A percentile compares a stretch with the other conserved stretches of the same genome.
Evolutionary conservation across 345 rosid species (phyloP).

Genomic region (Linum lewisii): DNA sequence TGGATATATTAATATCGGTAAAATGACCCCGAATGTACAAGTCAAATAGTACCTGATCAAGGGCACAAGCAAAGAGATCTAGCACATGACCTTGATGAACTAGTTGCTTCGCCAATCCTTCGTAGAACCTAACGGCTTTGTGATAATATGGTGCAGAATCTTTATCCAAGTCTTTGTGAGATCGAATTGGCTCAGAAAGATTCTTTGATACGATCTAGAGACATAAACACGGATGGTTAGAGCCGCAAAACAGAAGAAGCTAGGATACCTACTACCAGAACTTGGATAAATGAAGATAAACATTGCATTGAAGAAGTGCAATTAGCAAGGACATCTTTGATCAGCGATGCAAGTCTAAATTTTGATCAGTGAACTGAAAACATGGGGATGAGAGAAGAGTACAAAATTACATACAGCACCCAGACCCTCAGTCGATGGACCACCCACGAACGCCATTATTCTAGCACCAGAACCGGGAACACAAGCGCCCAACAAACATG

Average conservation of each 20-base stretch:
- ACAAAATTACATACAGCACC: slow-evolving; percentile 52
- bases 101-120: slow-evolving; percentile 76
- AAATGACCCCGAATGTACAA: background rate
- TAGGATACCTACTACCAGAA: background rate
- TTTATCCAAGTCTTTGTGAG: slow-evolving; percentile 88
- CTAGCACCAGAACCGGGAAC: slow-evolving; percentile 96
- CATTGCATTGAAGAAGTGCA: background rate
- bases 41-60: slow-evolving; percentile 59
- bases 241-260: background rate
- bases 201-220: slow-evolving; percentile 71
- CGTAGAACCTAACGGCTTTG: slow-evolving; percentile 75
- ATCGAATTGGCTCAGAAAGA: slow-evolving; percentile 87
- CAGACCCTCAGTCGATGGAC: slow-evolving; percentile 82
- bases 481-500: slow-evolving; percentile 79
- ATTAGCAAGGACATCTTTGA: background rate
- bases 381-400: background rate
- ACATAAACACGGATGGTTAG: background rate
- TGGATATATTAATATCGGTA: background rate
- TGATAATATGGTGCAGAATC: slow-evolving; percentile 73
- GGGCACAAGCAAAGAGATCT: slow-evolving; percentile 90
- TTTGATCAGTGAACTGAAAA: background rate
- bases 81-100: slow-evolving; percentile 97
- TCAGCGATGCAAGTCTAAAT: background rate
- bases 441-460: slow-evolving; percentile 91
- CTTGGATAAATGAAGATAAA: background rate